Percentiles rank a stretch among this genome's conserved stretches.
Conservation (phyloP, 768 basidiomycete species). For the Lactarius quietus region DNA sequence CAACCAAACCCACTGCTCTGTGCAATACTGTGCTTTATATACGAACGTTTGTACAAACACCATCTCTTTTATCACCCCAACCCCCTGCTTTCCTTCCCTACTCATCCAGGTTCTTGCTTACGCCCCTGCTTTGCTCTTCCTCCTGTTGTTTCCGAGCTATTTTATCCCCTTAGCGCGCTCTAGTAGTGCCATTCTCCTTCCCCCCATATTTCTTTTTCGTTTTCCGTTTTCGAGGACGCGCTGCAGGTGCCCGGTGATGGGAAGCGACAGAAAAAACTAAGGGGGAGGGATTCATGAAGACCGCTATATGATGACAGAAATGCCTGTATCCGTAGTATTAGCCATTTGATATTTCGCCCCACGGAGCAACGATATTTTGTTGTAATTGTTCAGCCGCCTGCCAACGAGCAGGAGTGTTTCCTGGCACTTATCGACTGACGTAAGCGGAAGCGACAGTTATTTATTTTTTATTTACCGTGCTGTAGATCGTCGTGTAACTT, state of each 20-base stretch:
- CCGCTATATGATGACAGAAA: background rate
- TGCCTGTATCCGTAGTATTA: conserved; percentile 1
- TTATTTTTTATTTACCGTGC: too few relatives aligned
- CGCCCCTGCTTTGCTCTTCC: background rate
- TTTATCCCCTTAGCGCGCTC: conserved; percentile 15
- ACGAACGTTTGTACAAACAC: conserved; percentile 13
- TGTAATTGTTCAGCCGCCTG: background rate
- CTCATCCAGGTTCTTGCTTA: conserved; percentile 7
- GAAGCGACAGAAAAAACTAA: background rate
- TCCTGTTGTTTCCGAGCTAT: conserved; percentile 4
- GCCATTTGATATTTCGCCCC: background rate
- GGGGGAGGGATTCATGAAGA: background rate
- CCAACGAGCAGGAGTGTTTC: too few relatives aligned
- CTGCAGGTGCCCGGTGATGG: background rate
- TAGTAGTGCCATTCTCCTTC: background rate
- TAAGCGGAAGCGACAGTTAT: too few relatives aligned
- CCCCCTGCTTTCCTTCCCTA: background rate
- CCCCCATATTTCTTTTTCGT: background rate
- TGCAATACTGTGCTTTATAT: conserved; percentile 16
- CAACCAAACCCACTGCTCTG: conserved; percentile 11
- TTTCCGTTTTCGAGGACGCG: background rate
- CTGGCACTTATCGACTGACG: too few relatives aligned
- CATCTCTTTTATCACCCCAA: too few relatives aligned
- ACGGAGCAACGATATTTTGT: background rate
- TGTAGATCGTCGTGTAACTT: too few relatives aligned